These are phyloP conservation scores for Heimioporus retisporus DNA, from an alignment of 1,284 basidiomycete genomes.

Conservation along the genomic window DNA sequence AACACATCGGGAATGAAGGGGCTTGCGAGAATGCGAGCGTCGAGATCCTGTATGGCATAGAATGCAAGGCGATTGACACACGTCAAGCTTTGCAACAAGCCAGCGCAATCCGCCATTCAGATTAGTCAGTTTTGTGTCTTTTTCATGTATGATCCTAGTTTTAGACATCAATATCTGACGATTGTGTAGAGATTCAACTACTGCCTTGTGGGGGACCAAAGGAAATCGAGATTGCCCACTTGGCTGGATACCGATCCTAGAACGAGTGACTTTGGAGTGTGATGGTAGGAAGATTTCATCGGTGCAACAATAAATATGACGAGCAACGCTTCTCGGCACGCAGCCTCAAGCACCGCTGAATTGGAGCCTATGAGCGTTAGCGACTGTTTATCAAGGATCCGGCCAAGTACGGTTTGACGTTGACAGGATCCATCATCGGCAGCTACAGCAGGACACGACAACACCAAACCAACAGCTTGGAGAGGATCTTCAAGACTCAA, in stretches of 20 bases:
- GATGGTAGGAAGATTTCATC: neutral
- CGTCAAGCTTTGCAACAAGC: slow-evolving; percentile 3
- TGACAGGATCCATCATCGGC: slow-evolving; percentile 3
- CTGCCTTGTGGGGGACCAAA: too few species aligned
- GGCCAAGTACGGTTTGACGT: neutral
- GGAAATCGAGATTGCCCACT: too few species aligned
- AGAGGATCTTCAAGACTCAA: neutral
- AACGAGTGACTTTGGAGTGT: too few species aligned
- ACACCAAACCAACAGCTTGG: too few species aligned
- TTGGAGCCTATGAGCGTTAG: neutral
- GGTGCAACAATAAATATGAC: too few species aligned
- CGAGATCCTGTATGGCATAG: slow-evolving; percentile 16
- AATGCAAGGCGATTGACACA: slow-evolving; percentile 7
- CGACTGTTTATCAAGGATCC: neutral
- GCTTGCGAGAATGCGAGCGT: slow-evolving; percentile 7
- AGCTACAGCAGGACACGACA: neutral
- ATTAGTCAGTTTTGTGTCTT: neutral
- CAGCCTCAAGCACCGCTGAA: neutral
- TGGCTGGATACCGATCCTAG: too few species aligned
- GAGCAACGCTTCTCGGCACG: too few species aligned
- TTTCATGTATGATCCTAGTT: neutral
- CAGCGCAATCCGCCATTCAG: neutral
- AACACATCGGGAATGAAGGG: slow-evolving; percentile 10
- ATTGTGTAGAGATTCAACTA: too few species aligned
- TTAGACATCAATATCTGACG: too few species aligned